Conservation (phyloP, 2,329 filamentous ascomycete genomes). For the Didymella segeticola region DNA sequence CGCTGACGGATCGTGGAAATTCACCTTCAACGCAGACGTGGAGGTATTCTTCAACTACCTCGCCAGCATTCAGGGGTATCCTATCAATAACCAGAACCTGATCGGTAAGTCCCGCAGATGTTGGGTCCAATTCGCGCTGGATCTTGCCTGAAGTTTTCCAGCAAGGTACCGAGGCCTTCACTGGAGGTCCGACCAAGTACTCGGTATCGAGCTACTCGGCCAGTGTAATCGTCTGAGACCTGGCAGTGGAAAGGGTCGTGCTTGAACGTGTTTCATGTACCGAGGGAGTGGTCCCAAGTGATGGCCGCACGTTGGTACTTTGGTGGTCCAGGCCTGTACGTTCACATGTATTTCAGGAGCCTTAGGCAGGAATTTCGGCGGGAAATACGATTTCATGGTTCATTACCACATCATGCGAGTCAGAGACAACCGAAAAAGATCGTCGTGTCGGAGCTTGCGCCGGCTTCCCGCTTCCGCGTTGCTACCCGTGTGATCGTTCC, state of each 20-base stretch:
- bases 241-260: neutral
- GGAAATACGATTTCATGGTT: neutral
- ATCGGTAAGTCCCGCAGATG: slow-evolving; percentile 24
- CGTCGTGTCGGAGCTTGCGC: neutral
- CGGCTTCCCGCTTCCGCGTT: neutral
- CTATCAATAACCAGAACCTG: slow-evolving; percentile 27
- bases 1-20: slow-evolving; percentile 39
- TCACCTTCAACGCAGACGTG: slow-evolving; percentile 63
- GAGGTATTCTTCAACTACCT: slow-evolving; percentile 65
- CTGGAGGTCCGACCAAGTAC: slow-evolving; percentile 30
- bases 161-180: slow-evolving; percentile 35
- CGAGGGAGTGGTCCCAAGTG: neutral
- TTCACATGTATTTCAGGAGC: neutral
- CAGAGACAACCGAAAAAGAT: neutral
- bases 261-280: neutral
- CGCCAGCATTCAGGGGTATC: slow-evolving; percentile 54
- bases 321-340: neutral
- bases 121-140: neutral
- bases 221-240: neutral
- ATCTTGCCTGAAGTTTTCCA: slow-evolving; percentile 23
- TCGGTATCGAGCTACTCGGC: slow-evolving; percentile 17
- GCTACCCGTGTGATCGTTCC: neutral
- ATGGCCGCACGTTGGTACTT: neutral
- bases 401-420: neutral
- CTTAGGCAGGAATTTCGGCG: neutral